Evolutionary conservation across 164 flowering plant genomes (phyloP), one percentile per base, ranked within the genome.

Genomic region (Vitis vinifera): DNA sequence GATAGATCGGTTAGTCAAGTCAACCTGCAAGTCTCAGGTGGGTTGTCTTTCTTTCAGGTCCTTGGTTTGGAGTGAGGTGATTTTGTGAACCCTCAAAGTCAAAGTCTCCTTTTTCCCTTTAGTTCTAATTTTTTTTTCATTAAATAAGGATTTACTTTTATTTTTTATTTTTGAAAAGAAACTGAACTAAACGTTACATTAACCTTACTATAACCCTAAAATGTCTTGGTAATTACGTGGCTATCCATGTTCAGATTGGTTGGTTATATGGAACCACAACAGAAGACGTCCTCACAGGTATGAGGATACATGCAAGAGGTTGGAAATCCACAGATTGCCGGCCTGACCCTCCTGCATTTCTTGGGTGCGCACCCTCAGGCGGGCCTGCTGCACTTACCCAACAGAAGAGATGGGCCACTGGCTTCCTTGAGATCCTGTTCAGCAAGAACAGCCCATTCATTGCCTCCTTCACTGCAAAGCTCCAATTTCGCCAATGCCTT

Each of bases 351-450:
- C 78, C 80, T 8, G 81, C 79, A 0, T 90, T 90, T 63, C 75
- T 88, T 0, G 96, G 96, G 0, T 83, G 82, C 19, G 81, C 88
- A 1, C 88, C 93, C 0, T 0, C 76, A 0, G 69, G 66, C 44
- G 81, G 82, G 3, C 85, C 88, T 1, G 66, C 55, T 0, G 10
- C 74, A 29, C 2, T 85, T 80, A 62, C 61, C 31, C 93, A 88
- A 67, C 70, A 68, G 59, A 85, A 86, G 71, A 79, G 96, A 68
- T 88, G 93, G 93, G 64, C 81, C 70, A 79, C 85, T 0, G 96
- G 96, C 13, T 59, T 86, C 2, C 72, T 86, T 9, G 91, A 88
- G 76, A 73, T 87, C 55, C 69, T 87, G 2, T 57, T 84, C 68
- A 65, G 76, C 66, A 44, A 29, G 14, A 66, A 72, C 19, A 82